phyloP scores from a whole-genome alignment of 768 basidiomycete species.

The Hemileccinum rubropunctum region DNA sequence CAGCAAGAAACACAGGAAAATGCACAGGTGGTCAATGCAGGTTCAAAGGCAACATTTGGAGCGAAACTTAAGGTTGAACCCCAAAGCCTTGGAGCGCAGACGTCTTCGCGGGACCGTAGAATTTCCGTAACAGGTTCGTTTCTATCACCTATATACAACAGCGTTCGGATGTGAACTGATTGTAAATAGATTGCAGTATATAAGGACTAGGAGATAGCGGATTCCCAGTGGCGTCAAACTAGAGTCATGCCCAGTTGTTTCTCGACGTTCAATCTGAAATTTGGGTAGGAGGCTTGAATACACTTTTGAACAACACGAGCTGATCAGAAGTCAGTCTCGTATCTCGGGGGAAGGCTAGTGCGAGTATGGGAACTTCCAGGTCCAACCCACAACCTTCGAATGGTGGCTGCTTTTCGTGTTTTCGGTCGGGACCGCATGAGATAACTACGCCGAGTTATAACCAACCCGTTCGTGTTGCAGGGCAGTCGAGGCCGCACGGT shows the following conservation, averaged over 20 bases:
- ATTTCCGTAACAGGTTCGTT: not conserved
- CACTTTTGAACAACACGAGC: not conserved
- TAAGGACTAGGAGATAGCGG: too few relatives aligned
- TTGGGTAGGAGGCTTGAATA: not conserved
- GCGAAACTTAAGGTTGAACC: too few relatives aligned
- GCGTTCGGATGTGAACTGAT: too few relatives aligned
- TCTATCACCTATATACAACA: not conserved
- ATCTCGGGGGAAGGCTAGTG: not conserved
- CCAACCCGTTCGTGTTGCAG: not conserved
- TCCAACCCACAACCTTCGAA: not conserved
- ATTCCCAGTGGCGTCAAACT: not conserved
- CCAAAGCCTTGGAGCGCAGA: too few relatives aligned
- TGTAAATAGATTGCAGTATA: too few relatives aligned
- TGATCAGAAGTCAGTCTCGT: not conserved
- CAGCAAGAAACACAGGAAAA: too few relatives aligned
- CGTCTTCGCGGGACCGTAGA: not conserved
- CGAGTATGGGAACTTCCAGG: not conserved
- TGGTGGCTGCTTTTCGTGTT: not conserved
- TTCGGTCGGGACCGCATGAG: not conserved
- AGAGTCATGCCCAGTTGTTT: not conserved
- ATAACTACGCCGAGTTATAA: too few relatives aligned
- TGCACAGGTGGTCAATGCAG: too few relatives aligned
- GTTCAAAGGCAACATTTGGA: too few relatives aligned
- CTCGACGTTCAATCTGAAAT: not conserved
- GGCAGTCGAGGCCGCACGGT: not conserved